Evolutionary conservation across 73 alveolate genomes (phyloP).

Genomic region (Paramecium pentaurelia): DNA sequence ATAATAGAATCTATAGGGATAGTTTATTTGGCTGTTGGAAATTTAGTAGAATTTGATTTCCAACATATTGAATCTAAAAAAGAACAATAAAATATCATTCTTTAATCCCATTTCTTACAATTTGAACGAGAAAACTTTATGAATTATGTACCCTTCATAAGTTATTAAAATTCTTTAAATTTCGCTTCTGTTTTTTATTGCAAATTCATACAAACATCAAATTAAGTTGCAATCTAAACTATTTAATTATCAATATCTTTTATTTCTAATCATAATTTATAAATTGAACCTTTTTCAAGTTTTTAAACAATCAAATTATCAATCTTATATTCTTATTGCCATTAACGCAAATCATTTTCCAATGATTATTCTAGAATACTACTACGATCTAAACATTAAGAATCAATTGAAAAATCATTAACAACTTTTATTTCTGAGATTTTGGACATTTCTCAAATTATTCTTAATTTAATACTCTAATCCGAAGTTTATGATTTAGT

Average conservation of each 20-base stretch:
- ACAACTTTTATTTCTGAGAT: constrained; percentile 10
- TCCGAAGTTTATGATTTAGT: neutral
- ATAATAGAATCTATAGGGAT: constrained; percentile 20
- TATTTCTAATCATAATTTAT: neutral
- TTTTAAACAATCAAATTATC: neutral
- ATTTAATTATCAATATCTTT: constrained; percentile 33
- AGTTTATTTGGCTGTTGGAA: constrained; percentile 1
- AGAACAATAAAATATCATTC: constrained; percentile 17
- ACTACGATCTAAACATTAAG: neutral
- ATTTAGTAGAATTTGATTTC: constrained; percentile 3
- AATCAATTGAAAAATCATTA: constrained; percentile 26
- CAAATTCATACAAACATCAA: constrained; percentile 1
- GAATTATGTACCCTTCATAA: constrained; percentile 25
- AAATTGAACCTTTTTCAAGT: neutral
- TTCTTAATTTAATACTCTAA: neutral
- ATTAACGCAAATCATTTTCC: neutral
- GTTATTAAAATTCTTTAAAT: neutral
- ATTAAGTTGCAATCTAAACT: constrained; percentile 2
- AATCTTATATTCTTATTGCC: neutral
- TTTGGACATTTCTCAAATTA: neutral
- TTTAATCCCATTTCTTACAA: neutral
- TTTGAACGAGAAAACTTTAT: constrained; percentile 17
- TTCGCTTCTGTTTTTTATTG: neutral
- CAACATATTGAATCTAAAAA: constrained; percentile 30
- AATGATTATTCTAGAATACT: neutral